phyloP scores from a whole-genome alignment of 2,329 filamentous ascomycete genomes.

The Penicillium glabrum region DNA sequence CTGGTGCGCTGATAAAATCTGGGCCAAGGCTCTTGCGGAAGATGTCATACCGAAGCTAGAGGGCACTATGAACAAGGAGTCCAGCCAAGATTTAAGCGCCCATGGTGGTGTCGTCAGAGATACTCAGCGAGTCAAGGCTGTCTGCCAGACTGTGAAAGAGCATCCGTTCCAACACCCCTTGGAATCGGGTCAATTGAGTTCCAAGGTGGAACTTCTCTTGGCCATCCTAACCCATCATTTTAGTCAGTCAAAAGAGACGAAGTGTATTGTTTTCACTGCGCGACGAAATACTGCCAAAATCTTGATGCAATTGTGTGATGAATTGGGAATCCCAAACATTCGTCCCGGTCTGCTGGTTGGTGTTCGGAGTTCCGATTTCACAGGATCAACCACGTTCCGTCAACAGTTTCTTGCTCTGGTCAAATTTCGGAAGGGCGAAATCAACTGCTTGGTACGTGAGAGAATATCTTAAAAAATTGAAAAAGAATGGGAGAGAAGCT shows the following conservation, averaged over 20 bases:
- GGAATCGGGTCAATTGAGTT: slow-evolving; percentile 56
- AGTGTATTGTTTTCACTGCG: slow-evolving; percentile 87
- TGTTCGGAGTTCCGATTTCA: slow-evolving; percentile 49
- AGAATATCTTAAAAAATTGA: too few relatives aligned
- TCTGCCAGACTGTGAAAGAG: slow-evolving; percentile 55
- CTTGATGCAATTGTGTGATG: slow-evolving; percentile 66
- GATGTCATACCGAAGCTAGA: slow-evolving; percentile 63
- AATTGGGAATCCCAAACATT: slow-evolving; percentile 60
- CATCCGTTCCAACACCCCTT: slow-evolving; percentile 49
- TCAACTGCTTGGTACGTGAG: slow-evolving; percentile 14
- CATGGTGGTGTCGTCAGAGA: slow-evolving; percentile 52
- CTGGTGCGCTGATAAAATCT: slow-evolving; percentile 84
- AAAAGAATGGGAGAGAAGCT: background rate
- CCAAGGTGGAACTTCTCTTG: slow-evolving; percentile 68
- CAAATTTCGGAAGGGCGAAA: slow-evolving; percentile 55
- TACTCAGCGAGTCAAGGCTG: slow-evolving; percentile 59
- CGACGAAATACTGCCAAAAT: slow-evolving; percentile 74
- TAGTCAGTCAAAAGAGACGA: slow-evolving; percentile 54
- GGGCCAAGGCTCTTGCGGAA: slow-evolving; percentile 68
- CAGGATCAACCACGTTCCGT: slow-evolving; percentile 66
- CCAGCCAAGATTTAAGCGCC: slow-evolving; percentile 3
- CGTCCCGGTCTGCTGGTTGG: slow-evolving; percentile 66
- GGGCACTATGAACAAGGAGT: slow-evolving; percentile 39
- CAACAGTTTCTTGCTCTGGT: slow-evolving; percentile 73
- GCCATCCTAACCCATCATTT: slow-evolving; percentile 65